These are phyloP conservation scores for Ilyonectria sp. DNA, from an alignment of 2,329 filamentous ascomycete genomes.

Conservation along the genomic window DNA sequence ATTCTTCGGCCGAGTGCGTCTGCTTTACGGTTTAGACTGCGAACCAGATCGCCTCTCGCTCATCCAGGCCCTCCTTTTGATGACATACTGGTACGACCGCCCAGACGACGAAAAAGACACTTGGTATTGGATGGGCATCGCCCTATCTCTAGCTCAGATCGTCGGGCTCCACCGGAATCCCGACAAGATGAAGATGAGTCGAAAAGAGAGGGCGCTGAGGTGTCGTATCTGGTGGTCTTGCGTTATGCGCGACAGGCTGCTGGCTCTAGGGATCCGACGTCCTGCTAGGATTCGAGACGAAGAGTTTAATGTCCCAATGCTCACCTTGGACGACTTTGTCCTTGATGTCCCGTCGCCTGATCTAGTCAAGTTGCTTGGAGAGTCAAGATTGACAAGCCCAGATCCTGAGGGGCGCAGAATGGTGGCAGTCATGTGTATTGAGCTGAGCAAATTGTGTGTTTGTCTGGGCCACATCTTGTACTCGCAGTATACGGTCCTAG, in stretches of 20 bases:
- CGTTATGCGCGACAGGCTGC: conserved; percentile 27
- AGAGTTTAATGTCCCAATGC: conserved; percentile 17
- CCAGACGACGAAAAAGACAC: conserved; percentile 31
- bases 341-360: conserved; percentile 1
- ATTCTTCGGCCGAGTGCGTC: conserved; percentile 24
- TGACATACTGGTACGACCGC: conserved; percentile 32
- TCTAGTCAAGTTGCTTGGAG: conserved; percentile 9
- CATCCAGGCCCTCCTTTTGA: conserved; percentile 26
- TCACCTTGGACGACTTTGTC: conserved; percentile 23
- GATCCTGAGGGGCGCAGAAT: conserved; percentile 8
- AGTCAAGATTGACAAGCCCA: conserved; percentile 3
- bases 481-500: conserved; percentile 24
- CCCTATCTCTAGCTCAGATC: conserved; percentile 21
- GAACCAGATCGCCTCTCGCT: conserved; percentile 19
- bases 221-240: conserved; percentile 33
- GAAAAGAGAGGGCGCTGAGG: conserved; percentile 3
- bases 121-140: conserved; percentile 35
- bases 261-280: conserved; percentile 26
- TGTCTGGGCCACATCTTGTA: conserved; percentile 26
- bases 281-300: conserved; percentile 29
- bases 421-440: conserved; percentile 19
- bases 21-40: conserved; percentile 25
- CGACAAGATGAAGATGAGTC: background rate
- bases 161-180: conserved; percentile 25
- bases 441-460: conserved; percentile 23